These are phyloP conservation scores for Mortierella sp. DNA, from an alignment of 371 early-diverging fungal species.

Conservation along the genomic window DNA sequence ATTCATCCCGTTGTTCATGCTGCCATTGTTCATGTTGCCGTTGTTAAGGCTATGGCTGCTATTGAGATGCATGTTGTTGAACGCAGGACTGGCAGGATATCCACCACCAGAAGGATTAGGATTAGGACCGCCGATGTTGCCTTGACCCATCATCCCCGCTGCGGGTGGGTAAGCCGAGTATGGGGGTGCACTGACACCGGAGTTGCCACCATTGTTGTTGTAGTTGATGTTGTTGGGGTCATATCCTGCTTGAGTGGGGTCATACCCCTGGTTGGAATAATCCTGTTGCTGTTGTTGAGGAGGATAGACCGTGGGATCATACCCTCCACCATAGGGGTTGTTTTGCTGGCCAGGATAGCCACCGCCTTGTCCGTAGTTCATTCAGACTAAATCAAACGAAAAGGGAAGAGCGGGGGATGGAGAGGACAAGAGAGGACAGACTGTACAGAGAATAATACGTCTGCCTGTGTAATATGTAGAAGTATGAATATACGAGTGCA, in stretches of 20 bases:
- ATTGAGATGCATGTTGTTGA: constrained; percentile 22
- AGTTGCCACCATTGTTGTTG: constrained; percentile 1
- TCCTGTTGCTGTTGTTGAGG: constrained; percentile 19
- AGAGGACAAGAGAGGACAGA: neutral
- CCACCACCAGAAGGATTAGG: neutral
- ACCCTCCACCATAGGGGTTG: constrained; percentile 5
- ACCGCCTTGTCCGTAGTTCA: constrained; percentile 5
- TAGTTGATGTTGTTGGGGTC: constrained; percentile 6
- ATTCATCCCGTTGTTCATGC: constrained; percentile 3
- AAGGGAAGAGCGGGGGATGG: neutral
- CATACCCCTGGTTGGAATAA: neutral
- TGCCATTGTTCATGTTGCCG: constrained; percentile 3
- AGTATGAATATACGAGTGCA: too few species aligned
- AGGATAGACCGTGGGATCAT: constrained; percentile 21
- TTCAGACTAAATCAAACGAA: neutral
- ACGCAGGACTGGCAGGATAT: constrained; percentile 25
- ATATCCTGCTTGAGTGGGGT: constrained; percentile 7
- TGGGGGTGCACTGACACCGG: constrained; percentile 8
- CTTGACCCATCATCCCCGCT: constrained; percentile 10
- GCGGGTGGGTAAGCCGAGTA: constrained; percentile 34
- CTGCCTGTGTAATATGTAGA: neutral
- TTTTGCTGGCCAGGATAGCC: constrained; percentile 8
- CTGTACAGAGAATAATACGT: neutral
- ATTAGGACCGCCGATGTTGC: neutral
- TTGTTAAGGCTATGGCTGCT: constrained; percentile 2